Evolutionary conservation across 163 green algal genomes (phyloP), one percentile per base, ranked within the genome.

Genomic region (Coccomyxa subellipsoidea): DNA sequence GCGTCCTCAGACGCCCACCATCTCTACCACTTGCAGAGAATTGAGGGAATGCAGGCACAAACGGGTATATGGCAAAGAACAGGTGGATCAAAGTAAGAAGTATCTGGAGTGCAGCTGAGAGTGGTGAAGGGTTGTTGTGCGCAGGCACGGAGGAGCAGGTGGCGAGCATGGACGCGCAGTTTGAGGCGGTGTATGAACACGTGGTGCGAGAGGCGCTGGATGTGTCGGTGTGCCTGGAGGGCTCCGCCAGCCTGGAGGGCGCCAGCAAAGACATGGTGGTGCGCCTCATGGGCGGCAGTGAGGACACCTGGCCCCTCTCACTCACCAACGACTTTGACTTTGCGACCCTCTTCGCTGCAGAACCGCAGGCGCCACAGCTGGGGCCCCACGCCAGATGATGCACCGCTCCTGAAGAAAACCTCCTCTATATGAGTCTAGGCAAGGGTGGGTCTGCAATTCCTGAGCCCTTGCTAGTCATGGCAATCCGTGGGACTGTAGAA

Each of bases 291-390:
- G 87, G 87, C 4, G 76, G 38, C 31, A 70, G 29, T 0, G 87
- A 85, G 0, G 87, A 90, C 69, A 82, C 85, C 7, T 80, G 84
- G 12, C 88, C 88, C 40, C 53, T 90, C 18, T 47, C 88, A 4
- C 6, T 85, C 31, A 85, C 81, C 21, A 90, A 89, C 53, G 88
- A 92, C 76, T 9, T 92, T 15, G 86, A 90, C 36, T 79, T 92
- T 38, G 76, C 76, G 8, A 27, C 76, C 37, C 38, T 80, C 7
- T 29, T 80, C 73, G 27, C 47, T 59, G 47, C 47, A 59, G 47
- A 59, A 18, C 47, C 47, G 47, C 47, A 59, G 47, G 47, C 47
- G 23, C 47, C 47, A 12, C 2, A 59, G 47, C 47, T 18, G 4
- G 4, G 47, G 15, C 1, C 15, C 3, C 21, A 59, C 15, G 15